These are phyloP conservation scores for Coniosporium tulheliwenetii DNA, from an alignment of 2,329 filamentous ascomycete species.

Conservation along the genomic window DNA sequence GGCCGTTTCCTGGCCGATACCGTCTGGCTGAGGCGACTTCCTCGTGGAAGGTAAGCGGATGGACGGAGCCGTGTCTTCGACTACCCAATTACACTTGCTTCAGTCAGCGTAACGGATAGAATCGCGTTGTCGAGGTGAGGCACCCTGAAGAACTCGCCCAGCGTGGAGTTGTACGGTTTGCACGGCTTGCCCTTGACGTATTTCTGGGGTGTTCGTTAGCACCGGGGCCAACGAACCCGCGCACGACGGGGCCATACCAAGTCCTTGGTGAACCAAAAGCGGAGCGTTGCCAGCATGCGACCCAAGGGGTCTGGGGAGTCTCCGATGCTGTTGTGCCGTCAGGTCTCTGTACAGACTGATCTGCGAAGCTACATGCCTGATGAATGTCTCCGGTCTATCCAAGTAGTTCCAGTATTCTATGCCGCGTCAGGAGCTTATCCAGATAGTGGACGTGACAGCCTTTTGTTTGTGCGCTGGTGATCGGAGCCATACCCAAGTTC, in stretches of 20 bases:
- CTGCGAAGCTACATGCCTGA: constrained; percentile 28
- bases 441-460: background rate
- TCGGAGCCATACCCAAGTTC: constrained; percentile 49
- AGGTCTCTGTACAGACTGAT: constrained; percentile 6
- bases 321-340: constrained; percentile 44
- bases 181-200: constrained; percentile 97
- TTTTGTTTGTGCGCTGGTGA: background rate
- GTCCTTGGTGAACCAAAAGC: constrained; percentile 99
- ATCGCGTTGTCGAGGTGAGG: constrained; percentile 12
- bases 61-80: constrained; percentile 56
- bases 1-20: constrained; percentile 7
- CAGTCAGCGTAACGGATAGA: constrained; percentile 3
- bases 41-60: no score
- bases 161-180: constrained; percentile 95
- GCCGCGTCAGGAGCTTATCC: background rate
- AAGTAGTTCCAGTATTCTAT: constrained; percentile 97
- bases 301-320: constrained; percentile 83
- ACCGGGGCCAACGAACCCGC: background rate
- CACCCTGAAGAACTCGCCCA: constrained; percentile 95
- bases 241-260: constrained; percentile 34
- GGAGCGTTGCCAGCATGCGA: constrained; percentile 84
- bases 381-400: constrained; percentile 84
- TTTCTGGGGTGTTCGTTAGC: constrained; percentile 41
- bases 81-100: constrained; percentile 79
- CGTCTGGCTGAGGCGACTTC: no score